Evolutionary conservation across 139 green algal genomes (phyloP).

Genomic region (Closterium sp.): DNA sequence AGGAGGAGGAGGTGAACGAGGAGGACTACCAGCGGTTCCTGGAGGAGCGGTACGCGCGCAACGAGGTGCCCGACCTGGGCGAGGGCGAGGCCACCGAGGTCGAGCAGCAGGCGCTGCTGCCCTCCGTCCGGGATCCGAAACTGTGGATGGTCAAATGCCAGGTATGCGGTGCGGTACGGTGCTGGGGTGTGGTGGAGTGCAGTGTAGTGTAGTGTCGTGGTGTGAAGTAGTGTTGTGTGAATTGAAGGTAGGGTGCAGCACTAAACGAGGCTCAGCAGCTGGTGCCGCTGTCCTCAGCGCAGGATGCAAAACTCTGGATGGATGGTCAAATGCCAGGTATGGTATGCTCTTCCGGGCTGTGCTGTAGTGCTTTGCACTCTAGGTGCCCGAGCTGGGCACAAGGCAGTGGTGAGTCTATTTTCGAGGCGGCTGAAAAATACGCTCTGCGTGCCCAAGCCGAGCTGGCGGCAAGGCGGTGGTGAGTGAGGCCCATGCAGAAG

Average conservation of each 20-base stretch:
- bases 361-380: too few species aligned
- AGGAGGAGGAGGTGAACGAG: constrained; percentile 80
- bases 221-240: too few species aligned
- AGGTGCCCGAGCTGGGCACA: too few species aligned
- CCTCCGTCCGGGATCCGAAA: constrained; percentile 85
- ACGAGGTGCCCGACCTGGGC: constrained; percentile 45
- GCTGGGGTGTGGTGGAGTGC: not conserved
- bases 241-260: too few species aligned
- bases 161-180: constrained; percentile 9
- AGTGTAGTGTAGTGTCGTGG: not conserved
- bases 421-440: constrained; percentile 65
- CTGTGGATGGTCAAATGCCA: constrained; percentile 83
- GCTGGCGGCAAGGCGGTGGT: constrained; percentile 75
- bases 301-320: too few species aligned
- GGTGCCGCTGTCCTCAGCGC: too few species aligned
- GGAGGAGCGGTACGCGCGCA: constrained; percentile 73
- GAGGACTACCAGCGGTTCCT: constrained; percentile 63
- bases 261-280: too few species aligned
- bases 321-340: too few species aligned
- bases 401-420: too few species aligned
- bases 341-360: too few species aligned
- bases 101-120: constrained; percentile 86
- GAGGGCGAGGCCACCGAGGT: constrained; percentile 65
- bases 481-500: constrained; percentile 90
- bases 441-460: too few species aligned